Percentiles rank a stretch among this genome's conserved stretches.
phyloP scores from a whole-genome alignment of 352 stramenopile species.

The Hyaloperonospora arabidopsidis region DNA sequence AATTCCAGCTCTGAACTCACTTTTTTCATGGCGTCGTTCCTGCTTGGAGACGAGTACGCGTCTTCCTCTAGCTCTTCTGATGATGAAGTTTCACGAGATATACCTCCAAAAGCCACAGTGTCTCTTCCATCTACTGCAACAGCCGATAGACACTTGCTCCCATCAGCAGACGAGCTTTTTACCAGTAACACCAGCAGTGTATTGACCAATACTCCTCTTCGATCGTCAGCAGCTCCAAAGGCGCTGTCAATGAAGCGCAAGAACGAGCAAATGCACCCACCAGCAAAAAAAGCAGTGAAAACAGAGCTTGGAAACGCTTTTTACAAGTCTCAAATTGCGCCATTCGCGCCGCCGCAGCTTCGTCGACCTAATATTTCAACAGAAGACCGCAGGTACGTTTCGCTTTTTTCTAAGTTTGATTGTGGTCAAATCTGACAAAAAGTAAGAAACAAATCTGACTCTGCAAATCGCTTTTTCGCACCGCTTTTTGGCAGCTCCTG shows the following conservation, averaged over 20 bases:
- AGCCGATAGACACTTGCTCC: slow-evolving; percentile 12
- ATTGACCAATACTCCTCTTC: slow-evolving; percentile 7
- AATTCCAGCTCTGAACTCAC: too few species aligned
- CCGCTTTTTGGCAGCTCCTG: slow-evolving; percentile 32
- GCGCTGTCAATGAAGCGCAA: slow-evolving; percentile 24
- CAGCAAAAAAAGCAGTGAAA: slow-evolving; percentile 21
- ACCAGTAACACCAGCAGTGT: slow-evolving; percentile 28
- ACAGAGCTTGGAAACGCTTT: slow-evolving; percentile 8
- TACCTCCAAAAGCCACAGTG: background rate
- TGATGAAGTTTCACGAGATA: slow-evolving; percentile 15
- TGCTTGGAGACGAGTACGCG: slow-evolving; percentile 60
- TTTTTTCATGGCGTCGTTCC: slow-evolving; percentile 28
- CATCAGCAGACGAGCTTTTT: slow-evolving; percentile 46
- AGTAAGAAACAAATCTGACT: background rate
- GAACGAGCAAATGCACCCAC: slow-evolving; percentile 8
- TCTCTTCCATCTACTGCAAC: background rate
- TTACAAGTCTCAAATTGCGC: slow-evolving; percentile 15
- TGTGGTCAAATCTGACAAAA: too few species aligned
- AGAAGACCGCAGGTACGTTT: slow-evolving; percentile 49
- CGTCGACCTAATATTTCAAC: slow-evolving; percentile 64
- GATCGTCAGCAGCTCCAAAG: slow-evolving; percentile 2
- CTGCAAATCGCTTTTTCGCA: background rate
- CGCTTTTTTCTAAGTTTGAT: background rate
- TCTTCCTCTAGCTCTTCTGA: slow-evolving; percentile 35
- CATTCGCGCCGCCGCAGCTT: slow-evolving; percentile 54